These are phyloP conservation scores for Malassezia yamatoensis DNA, from an alignment of 1,284 basidiomycete species.

Conservation along the genomic window DNA sequence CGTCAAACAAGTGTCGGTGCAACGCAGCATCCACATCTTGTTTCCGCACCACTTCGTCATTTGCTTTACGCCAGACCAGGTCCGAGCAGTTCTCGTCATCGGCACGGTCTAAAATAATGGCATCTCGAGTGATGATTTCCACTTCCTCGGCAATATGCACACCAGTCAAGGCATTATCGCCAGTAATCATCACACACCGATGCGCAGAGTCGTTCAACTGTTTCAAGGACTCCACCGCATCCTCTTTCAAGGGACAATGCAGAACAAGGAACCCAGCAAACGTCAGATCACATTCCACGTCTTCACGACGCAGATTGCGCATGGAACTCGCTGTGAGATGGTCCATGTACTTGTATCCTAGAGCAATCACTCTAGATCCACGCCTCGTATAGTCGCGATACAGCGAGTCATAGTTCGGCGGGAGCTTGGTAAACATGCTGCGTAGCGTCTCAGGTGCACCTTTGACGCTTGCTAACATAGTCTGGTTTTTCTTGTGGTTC, in stretches of 20 bases:
- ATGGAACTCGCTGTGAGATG: constrained; percentile 21
- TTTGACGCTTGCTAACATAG: constrained; percentile 38
- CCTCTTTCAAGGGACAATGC: constrained; percentile 47
- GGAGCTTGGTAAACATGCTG: constrained; percentile 36
- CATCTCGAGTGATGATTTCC: constrained; percentile 45
- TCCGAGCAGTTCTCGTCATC: constrained; percentile 36
- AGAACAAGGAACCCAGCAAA: constrained; percentile 47
- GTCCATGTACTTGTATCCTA: constrained; percentile 43
- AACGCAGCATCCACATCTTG: constrained; percentile 28
- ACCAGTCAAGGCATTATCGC: constrained; percentile 47
- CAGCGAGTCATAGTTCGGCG: constrained; percentile 43
- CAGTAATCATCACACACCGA: constrained; percentile 48
- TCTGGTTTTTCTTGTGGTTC: constrained; percentile 18
- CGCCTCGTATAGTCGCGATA: constrained; percentile 45
- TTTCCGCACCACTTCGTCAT: constrained; percentile 35
- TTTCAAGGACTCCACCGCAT: constrained; percentile 37
- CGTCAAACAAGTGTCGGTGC: constrained; percentile 40
- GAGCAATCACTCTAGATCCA: constrained; percentile 43
- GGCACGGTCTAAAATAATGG: constrained; percentile 37
- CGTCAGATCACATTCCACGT: constrained; percentile 33
- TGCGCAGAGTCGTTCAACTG: constrained; percentile 46
- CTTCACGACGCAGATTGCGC: constrained; percentile 32
- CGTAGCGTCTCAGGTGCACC: constrained; percentile 46
- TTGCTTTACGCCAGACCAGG: constrained; percentile 37
- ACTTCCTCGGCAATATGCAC: constrained; percentile 45